Evolutionary conservation across 495 filamentous ascomycete genomes (phyloP).

Genomic region (Sabuloglossum arenarium): DNA sequence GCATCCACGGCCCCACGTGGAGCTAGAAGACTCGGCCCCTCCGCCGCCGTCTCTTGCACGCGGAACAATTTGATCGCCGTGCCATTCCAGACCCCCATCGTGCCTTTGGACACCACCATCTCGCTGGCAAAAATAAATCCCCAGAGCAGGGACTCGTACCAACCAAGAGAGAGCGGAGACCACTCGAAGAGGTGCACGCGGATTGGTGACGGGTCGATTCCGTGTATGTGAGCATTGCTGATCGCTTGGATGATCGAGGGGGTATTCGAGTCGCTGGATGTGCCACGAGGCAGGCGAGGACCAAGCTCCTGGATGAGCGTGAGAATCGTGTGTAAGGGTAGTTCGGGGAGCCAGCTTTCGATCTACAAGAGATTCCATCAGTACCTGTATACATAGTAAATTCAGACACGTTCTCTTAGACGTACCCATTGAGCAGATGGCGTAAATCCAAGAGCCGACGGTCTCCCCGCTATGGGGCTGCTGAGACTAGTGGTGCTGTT

Average conservation of each 20-base stretch:
- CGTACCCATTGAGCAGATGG: slow-evolving; percentile 57
- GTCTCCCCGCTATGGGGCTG: slow-evolving; percentile 24
- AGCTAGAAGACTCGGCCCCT: slow-evolving; percentile 60
- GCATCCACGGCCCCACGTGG: slow-evolving; percentile 90
- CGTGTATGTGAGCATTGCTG: slow-evolving; percentile 21
- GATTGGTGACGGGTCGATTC: slow-evolving; percentile 53
- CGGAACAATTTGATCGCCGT: slow-evolving; percentile 74
- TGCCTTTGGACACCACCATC: slow-evolving; percentile 70
- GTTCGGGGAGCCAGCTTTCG: slow-evolving; percentile 78
- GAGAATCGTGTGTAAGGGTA: slow-evolving; percentile 79
- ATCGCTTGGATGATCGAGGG: slow-evolving; percentile 9
- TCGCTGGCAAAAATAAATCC: slow-evolving; percentile 84
- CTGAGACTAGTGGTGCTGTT: slow-evolving; percentile 73
- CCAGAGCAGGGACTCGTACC: slow-evolving; percentile 93
- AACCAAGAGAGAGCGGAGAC: slow-evolving; percentile 78
- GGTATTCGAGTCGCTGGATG: slow-evolving; percentile 23
- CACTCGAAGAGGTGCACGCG: slow-evolving; percentile 87
- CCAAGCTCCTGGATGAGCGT: slow-evolving; percentile 48
- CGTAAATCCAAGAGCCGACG: slow-evolving; percentile 9
- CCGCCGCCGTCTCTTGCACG: slow-evolving; percentile 63
- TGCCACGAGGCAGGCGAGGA: slow-evolving; percentile 17
- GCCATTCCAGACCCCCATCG: slow-evolving; percentile 89
- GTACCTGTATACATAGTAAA: not conserved
- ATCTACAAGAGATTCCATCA: slow-evolving; percentile 32
- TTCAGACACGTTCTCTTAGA: not conserved